Percentiles rank a stretch among this genome's conserved stretches.
These are phyloP conservation scores for sorghum (Sorghum bicolor) DNA, from an alignment of 176 grass and related monocot genomes.

Conservation along the genomic window Sorghum_bicolor_NCBIv3 NC_012875.2:60244001-60244500, in stretches of 20 bases:
- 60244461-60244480: constrained; percentile 53
- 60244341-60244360: too few relatives aligned
- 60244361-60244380: not conserved
- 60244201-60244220: accelerated
- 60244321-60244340: too few relatives aligned
- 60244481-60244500: constrained; percentile 62
- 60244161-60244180: accelerated
- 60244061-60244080: constrained; percentile 33
- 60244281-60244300: constrained; percentile 4
- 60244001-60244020: not conserved
- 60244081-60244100: constrained; percentile 19
- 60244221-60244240: not conserved
- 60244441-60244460: constrained; percentile 43
- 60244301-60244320: constrained; percentile 1
- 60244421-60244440: constrained; percentile 10
- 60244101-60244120: not conserved
- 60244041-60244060: not conserved
- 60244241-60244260: not conserved
- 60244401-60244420: not conserved
- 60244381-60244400: not conserved
- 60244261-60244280: not conserved
- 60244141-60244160: not conserved
- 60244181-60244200: accelerated
- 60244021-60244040: not conserved
- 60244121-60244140: not conserved